Base-by-base conservation (phyloP, 257 asterid genomes). In the Solanum bulbocastanum region DNA sequence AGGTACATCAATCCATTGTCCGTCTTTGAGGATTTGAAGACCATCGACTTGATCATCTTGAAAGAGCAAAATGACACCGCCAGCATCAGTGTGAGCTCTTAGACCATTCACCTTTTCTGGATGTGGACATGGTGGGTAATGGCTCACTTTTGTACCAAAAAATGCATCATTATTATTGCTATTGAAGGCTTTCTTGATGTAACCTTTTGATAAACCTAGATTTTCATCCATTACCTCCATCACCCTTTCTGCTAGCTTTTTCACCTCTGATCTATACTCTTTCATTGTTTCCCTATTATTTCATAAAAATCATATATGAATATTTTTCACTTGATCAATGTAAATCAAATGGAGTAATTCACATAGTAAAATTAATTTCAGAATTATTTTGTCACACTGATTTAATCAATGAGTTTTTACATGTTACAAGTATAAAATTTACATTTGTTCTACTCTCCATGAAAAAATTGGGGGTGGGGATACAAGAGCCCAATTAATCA, bases 31-130 rank as follows among this genome's bases (percentile, higher is more conserved):
- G 86, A 96, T 93, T 86, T 96, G 96, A 10, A 96, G 98, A 12
- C 98, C 99, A 22, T 84, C 91, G 1, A 94, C 95, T 83, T 89
- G 92, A 36, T 94, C 99, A 27, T 96, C 98, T 75, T 96, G 99
- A 91, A 91, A 95, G 40, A 96, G 98, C 5, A 96, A 69, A 92
- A 96, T 90, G 2, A 96, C 93, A 3, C 99, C 99, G 7, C 99
- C 98, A 2, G 99, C 99, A 44, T 96, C 98, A 8, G 99, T 96
- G 94, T 96, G 99, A 87, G 98, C 98, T 73, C 99, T 92, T 11
- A 96, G 94, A 33, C 96, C 98, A 52, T 81, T 92, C 1, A 93
- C 92, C 84, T 83, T 93, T 2, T 95, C 94, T 0, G 99, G 98
- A 86, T 87, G 88, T 36, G 98, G 96, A 86, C 99, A 96, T 6